Base-by-base conservation (phyloP, 495 filamentous ascomycete species). In the Pseudoneurospora amorphoporcata region DNA sequence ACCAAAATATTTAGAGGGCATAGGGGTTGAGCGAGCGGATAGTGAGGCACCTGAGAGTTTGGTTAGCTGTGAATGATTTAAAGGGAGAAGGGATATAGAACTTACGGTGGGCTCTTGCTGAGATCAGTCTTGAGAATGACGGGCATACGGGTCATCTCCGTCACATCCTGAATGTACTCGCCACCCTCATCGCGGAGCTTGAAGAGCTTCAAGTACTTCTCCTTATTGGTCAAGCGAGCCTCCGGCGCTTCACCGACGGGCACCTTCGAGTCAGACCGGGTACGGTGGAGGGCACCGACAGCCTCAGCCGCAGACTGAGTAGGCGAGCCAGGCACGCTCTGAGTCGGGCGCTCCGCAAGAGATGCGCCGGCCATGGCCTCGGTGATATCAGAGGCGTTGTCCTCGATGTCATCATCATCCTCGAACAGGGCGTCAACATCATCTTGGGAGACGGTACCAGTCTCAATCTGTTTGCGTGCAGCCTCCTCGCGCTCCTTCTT, bases 111-210 rank as follows among this genome's bases (percentile, higher is more conserved):
- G 81, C 95, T 98, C 91, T 98, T 99, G 85, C 87, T 92, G 77
- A 99, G 87, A 83, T 99, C 95, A 41, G 95, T 99, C 90, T 98
- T 99, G 69, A 99, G 83, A 77, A 98, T 97, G 72, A 99, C 92
- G 3, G 95, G 95, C 69, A 99, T 93, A 71, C 94, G 87, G 42
- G 94, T 95, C 93, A 99, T 97, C 87, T 99, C 95, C 37, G 89
- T 93, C 73, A 99, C 94, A 80, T 98, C 95, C 81, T 99, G 95
- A 77, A 99, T 97, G 84, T 96, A 94, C 70, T 98, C 93, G 41
- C 96, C 94, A 74, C 92, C 91, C 83, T 96, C 94, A 78, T 99
- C 96, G 61, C 96, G 86, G 76, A 99, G 84, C 76, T 90, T 90
- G 85, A 99, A 98, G 69, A 94, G 85, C 77, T 90, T 92, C 73